A percentile compares a stretch with the other conserved stretches of the same genome.
Conservation (phyloP, 2,329 filamentous ascomycete species). For the Camillea tinctor region DNA sequence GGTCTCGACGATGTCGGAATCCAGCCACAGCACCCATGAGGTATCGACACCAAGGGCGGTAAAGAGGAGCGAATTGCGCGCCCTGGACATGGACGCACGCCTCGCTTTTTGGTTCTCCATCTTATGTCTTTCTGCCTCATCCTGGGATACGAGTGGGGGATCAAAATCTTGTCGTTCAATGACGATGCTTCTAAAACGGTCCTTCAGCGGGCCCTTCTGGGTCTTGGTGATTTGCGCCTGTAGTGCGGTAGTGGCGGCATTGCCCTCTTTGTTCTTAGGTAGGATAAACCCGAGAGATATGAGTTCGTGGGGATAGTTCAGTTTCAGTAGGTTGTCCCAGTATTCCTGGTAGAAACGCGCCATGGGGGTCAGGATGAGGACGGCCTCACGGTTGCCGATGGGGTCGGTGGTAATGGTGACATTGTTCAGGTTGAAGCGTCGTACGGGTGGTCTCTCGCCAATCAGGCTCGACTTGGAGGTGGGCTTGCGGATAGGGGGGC, state of each 20-base stretch:
- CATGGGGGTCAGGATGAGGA: constrained; percentile 91
- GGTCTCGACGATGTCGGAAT: constrained; percentile 88
- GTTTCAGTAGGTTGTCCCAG: constrained; percentile 86
- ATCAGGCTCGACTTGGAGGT: constrained; percentile 54
- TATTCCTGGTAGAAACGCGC: constrained; percentile 91
- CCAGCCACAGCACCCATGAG: constrained; percentile 96
- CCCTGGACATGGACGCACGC: constrained; percentile 86
- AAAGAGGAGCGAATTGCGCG: constrained; percentile 91
- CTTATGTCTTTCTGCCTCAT: constrained; percentile 87
- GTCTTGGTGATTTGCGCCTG: constrained; percentile 84
- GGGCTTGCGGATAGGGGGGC: constrained; percentile 64
- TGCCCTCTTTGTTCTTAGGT: constrained; percentile 89
- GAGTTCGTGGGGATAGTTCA: constrained; percentile 88
- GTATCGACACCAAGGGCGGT: constrained; percentile 88
- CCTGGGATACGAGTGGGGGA: constrained; percentile 73
- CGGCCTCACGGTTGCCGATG: constrained; percentile 74
- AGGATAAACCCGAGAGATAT: constrained; percentile 96
- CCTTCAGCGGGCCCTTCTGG: constrained; percentile 75
- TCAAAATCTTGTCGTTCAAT: constrained; percentile 96
- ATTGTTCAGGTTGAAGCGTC: constrained; percentile 93
- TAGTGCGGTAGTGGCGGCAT: constrained; percentile 76
- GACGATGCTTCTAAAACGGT: constrained; percentile 88
- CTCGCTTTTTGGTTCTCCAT: constrained; percentile 84
- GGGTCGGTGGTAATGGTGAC: constrained; percentile 79
- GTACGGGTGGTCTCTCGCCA: constrained; percentile 73